Base-by-base conservation (phyloP, 768 basidiomycete genomes). In the Podaxis carcinomalis region DNA sequence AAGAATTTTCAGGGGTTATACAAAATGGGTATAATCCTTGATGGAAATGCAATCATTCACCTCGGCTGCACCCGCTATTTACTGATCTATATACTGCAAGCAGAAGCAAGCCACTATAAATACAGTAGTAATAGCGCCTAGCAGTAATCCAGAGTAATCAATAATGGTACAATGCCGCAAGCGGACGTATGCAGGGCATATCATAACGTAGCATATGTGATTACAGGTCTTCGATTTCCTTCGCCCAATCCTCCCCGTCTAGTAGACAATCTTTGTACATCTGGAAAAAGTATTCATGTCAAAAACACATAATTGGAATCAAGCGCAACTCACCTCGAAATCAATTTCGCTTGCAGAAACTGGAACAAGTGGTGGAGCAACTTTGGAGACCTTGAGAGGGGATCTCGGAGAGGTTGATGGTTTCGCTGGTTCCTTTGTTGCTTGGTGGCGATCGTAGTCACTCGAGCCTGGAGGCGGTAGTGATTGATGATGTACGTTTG, bases 181-280 rank as follows among this genome's bases (percentile, higher is more conserved):
- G 39, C 11, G 16, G 39, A 40, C 39, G 19, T 32, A 32, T 32
- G 32, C 21, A n/a, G n/a, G 16, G 16, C 44, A 44, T 14, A 40
- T 11, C 11, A 13, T 55, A 55, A 40, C 14, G 39, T 11, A 44
- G 27, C 19, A 19, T 19, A 52, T 14, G 44, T 32, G 23, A 16
- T 46, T n/a, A 64, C 65, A 56, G 65, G 36, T 68, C 68, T 58
- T 68, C 73, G 32, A 80, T 56, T 19, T 70, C 69, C 2, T 64
- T 66, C 13, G 62, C 65, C 35, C 77, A 63, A 54, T 79, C 77
- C 25, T 71, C 67, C 14, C 75, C 70, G 47, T 68, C 69, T 6
- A 80, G 64, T 1, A 80, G 59, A 58, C 78, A 78, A 19, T 74
- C 73, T 5, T 71, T 75, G 57, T 74, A 78, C 7, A 37, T 69